Evolutionary conservation across 306 rosid genomes (phyloP), one percentile per base, ranked within the genome.

Genomic region (apple (Malus domestica)): DNA sequence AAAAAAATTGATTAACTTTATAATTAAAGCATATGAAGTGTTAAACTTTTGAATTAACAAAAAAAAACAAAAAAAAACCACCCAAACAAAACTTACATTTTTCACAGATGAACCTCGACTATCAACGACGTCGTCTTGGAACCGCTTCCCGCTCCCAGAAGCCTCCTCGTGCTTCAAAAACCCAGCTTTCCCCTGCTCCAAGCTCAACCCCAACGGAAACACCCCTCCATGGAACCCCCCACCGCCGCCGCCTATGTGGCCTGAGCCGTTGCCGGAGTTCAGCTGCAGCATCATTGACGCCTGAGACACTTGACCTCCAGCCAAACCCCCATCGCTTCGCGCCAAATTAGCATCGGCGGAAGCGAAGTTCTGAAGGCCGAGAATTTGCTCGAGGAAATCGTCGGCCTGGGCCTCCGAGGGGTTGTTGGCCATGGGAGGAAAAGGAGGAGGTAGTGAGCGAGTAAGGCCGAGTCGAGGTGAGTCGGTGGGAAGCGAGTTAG

Each of bases 351-450:
- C 35, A 19, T 90, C 98, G 55, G 87, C 42, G 30, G 97, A 79
- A 52, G 87, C 87, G 81, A 92, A 95, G 69, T 76, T 76, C 3
- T 93, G 88, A 63, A 89, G 85, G 18, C 97, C 90, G 14, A 95
- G 99, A 79, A 95, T 90, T 83, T 95, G 97, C 62, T 95, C 97
- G 10, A 95, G 83, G 86, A 95, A 95, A 69, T 95, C 99, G 70
- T 95, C 99, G 78, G 88, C 75, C 38, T 89, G 81, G 6, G 96
- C 75, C 18, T 92, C 93, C 20, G 97, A 88, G 20, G 93, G 89
- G 67, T 89, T 92, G 79, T 87, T 92, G 16, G 97, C 92, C 99
- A 95, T 95, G 73, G 62, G 58, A 52, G 54, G 8, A 64, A 44
- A 18, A 51, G 55, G 8, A 49, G 3, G 55, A 51, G 55, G 55